Evolutionary conservation across 805 yeast species (phyloP), one percentile per base, ranked within the genome.

Genomic region (Tetrapisispora arboricola): DNA sequence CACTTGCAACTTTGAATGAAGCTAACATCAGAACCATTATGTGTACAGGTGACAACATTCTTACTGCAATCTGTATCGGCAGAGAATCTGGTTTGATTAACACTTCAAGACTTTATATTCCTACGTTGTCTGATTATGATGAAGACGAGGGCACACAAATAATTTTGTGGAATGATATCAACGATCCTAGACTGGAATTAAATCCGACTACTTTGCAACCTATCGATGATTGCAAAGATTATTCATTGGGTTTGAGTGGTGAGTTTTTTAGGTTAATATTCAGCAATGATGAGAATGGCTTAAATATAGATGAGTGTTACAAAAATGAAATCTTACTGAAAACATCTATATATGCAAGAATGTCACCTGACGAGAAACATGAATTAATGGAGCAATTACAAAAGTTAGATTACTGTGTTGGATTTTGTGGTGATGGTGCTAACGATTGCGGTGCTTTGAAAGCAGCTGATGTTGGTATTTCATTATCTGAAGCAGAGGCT

Each of bases 371-470:
- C 61, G 99, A 92, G 60, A 92, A 92, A 56, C 96, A 92, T 60
- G 98, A 92, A 62, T 68, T 92, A 36, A 96, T 92, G 27, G 88
- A 84, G 53, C 85, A 82, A 57, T 65, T 92, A 12, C 95, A 87
- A 59, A 71, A 68, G 18, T 57, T 92, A 17, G 96, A 88, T 54
- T 90, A 90, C 57, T 85, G 95, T 0, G 94, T 86, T 36, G 95
- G 96, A 2, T 92, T 92, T 61, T 92, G 97, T 64, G 99, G 99
- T 28, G 99, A 92, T 65, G 99, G 99, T 49, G 99, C 99, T 6
- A 92, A 92, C 62, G 99, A 92, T 58, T 92, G 97, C 64, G 98
- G 98, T 50, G 99, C 99, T 0, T 68, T 92, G 43, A 92, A 90
- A 55, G 95, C 96, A 12, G 97, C 98, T 0, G 95, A 92, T 64